Conservation (phyloP, 2,329 filamentous ascomycete species). For the Colletotrichum camelliae region DNA sequence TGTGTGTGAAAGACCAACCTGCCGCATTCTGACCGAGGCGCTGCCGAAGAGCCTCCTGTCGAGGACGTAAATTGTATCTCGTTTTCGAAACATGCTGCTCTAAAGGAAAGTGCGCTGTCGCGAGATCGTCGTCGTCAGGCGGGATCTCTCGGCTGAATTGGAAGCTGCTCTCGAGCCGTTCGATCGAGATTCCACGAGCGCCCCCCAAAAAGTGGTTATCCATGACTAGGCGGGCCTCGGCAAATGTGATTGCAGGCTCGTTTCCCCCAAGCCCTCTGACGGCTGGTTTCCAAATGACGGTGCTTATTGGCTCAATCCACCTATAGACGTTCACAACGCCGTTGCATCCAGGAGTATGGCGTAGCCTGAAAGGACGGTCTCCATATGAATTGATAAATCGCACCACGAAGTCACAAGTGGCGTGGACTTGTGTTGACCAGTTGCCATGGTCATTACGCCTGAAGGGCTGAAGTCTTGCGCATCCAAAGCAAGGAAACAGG, state of each 20-base stretch:
- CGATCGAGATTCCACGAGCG: not conserved
- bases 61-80: not conserved
- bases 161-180: not conserved
- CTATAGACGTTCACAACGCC: no score
- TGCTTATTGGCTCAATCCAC: not conserved
- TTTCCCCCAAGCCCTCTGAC: not conserved
- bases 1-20: not conserved
- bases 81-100: not conserved
- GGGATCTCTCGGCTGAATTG: not conserved
- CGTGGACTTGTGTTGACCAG: no score
- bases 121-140: not conserved
- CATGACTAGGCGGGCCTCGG: not conserved
- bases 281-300: not conserved
- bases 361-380: rapidly evolving
- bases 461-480: no score
- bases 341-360: no score
- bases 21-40: not conserved
- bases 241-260: not conserved
- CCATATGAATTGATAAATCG: no score
- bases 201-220: not conserved
- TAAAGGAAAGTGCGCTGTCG: not conserved
- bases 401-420: no score
- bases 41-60: not conserved
- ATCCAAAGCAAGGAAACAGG: no score
- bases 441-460: no score